Conservation (phyloP, 2,329 filamentous ascomycete genomes). For the Stachybotrys chlorohalonatus region DNA sequence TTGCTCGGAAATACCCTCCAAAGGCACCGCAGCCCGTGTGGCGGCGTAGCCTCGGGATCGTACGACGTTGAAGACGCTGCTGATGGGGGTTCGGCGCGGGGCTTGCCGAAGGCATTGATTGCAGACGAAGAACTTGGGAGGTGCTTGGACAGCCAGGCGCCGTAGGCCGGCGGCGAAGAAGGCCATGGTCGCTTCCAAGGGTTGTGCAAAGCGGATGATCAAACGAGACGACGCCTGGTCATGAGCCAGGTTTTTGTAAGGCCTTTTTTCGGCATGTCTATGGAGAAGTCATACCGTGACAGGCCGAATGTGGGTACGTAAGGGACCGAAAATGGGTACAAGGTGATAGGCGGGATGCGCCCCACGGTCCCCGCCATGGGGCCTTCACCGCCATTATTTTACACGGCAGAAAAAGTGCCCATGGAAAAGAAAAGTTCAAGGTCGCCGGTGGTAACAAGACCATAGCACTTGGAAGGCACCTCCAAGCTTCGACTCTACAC, state of each 20-base stretch:
- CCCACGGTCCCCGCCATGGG: constrained; percentile 16
- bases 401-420: constrained; percentile 18
- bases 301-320: neutral
- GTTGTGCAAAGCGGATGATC: neutral
- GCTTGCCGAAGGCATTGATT: constrained; percentile 37
- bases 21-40: constrained; percentile 18
- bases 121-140: constrained; percentile 33
- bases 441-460: neutral
- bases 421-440: neutral
- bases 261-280: neutral
- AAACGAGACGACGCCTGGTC: neutral
- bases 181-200: constrained; percentile 24
- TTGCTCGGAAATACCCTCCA: constrained; percentile 14
- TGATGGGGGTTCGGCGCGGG: constrained; percentile 20
- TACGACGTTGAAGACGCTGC: constrained; percentile 28
- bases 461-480: neutral
- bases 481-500: neutral
- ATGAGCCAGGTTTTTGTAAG: neutral
- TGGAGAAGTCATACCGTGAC: neutral
- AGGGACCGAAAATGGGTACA: constrained; percentile 7
- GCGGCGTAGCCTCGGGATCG: constrained; percentile 29
- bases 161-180: constrained; percentile 32
- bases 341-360: constrained; percentile 19
- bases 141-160: constrained; percentile 27
- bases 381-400: constrained; percentile 21